Base-by-base conservation (phyloP, 139 green algal genomes). In the Gonium pectorale region DNA sequence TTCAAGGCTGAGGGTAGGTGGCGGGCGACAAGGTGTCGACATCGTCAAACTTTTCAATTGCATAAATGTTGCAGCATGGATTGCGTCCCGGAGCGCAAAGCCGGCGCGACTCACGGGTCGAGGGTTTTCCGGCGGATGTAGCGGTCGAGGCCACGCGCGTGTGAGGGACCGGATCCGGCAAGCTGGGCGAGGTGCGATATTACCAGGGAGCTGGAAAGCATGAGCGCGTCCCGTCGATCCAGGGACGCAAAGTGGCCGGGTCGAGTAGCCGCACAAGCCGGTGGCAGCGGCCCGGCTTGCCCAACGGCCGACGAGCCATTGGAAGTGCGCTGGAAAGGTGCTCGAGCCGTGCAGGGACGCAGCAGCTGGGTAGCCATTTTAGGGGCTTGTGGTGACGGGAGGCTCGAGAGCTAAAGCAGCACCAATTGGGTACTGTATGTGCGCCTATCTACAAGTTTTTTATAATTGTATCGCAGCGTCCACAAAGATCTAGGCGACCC, bases 1-100 rank as follows among this genome's bases (percentile, higher is more conserved):
- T 33, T 92, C 87, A 13, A 94, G 81, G 38, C 73, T 81, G 73
- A 1, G 29, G 11, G 64, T 5, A 13, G n/a, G n/a, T n/a, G n/a
- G n/a, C n/a, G n/a, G n/a, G n/a, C n/a, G n/a, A n/a, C n/a, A n/a
- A n/a, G n/a, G n/a, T n/a, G n/a, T n/a, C n/a, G n/a, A n/a, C n/a
- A n/a, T n/a, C n/a, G n/a, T n/a, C n/a, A n/a, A n/a, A n/a, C n/a
- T n/a, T n/a, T n/a, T n/a, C n/a, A n/a, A n/a, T n/a, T n/a, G n/a
- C n/a, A n/a, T n/a, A n/a, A n/a, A n/a, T n/a, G n/a, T n/a, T n/a
- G n/a, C n/a, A n/a, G n/a, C n/a, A n/a, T n/a, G n/a, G n/a, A n/a
- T n/a, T n/a, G n/a, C n/a, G n/a, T n/a, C n/a, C n/a, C n/a, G n/a
- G n/a, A n/a, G n/a, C n/a, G n/a, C n/a, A n/a, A n/a, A n/a, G n/a